These are phyloP conservation scores for Carex kokanica DNA, from an alignment of 176 grass and related monocot genomes.

Conservation along the genomic window DNA sequence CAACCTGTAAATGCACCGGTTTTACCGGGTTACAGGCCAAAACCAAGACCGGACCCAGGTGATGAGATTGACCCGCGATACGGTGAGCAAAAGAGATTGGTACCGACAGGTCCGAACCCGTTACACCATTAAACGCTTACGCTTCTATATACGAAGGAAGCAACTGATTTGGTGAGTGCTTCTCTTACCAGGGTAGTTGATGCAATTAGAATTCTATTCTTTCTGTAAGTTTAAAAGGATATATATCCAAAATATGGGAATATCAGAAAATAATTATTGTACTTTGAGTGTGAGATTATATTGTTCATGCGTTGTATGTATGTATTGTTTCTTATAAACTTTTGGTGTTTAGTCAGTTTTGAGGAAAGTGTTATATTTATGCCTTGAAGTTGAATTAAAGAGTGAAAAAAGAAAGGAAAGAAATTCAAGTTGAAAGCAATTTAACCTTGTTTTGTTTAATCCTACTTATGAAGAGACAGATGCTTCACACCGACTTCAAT, in stretches of 20 bases:
- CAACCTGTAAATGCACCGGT: slow-evolving; percentile 22
- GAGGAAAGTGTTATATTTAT: background rate
- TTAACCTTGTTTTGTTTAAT: background rate
- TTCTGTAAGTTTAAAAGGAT: slow-evolving; percentile 25
- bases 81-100: slow-evolving; percentile 62
- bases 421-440: slow-evolving; percentile 2
- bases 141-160: background rate
- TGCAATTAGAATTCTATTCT: slow-evolving; percentile 28
- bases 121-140: slow-evolving; percentile 53
- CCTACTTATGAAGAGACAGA: background rate
- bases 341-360: slow-evolving; percentile 21
- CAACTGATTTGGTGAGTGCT: slow-evolving; percentile 21
- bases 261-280: slow-evolving; percentile 6
- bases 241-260: slow-evolving; percentile 7
- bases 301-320: slow-evolving; percentile 19
- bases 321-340: slow-evolving; percentile 14
- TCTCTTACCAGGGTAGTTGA: slow-evolving; percentile 11
- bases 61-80: slow-evolving; percentile 51
- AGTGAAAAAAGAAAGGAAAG: slow-evolving; percentile 23
- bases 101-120: slow-evolving; percentile 71
- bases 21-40: slow-evolving; percentile 22
- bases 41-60: background rate
- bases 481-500: slow-evolving; percentile 22
- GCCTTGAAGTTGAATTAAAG: slow-evolving; percentile 22
- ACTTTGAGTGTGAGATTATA: slow-evolving; percentile 17